These are phyloP conservation scores for Ascobolus immersus DNA, from an alignment of 495 filamentous ascomycete genomes.

Conservation along the genomic window DNA sequence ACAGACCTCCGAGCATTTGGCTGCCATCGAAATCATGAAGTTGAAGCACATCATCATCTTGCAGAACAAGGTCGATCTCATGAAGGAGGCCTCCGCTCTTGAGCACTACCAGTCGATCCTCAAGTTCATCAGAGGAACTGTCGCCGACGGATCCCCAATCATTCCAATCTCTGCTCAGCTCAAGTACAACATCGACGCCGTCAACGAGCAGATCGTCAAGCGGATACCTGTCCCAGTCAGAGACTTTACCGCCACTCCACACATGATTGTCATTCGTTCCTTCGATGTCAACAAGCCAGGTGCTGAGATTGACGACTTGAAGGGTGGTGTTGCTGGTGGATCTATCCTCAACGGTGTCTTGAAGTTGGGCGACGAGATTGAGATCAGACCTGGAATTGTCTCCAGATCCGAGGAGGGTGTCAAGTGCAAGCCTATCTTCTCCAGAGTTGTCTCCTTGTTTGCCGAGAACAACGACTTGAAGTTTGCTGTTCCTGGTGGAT, in stretches of 20 bases:
- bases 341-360: conserved; percentile 86
- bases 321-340: conserved; percentile 95
- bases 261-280: conserved; percentile 96
- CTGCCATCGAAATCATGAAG: conserved; percentile 98
- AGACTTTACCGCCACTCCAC: conserved; percentile 70
- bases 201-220: conserved; percentile 78
- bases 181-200: conserved; percentile 98
- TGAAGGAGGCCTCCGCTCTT: conserved; percentile 75
- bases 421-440: conserved; percentile 90
- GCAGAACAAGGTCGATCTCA: conserved; percentile 96
- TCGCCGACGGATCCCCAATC: conserved; percentile 83
- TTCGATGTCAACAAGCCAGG: conserved; percentile 99
- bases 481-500: conserved; percentile 85
- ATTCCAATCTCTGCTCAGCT: conserved; percentile 96
- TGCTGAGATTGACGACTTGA: conserved; percentile 96
- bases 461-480: conserved; percentile 95
- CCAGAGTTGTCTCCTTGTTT: conserved; percentile 76
- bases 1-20: conserved; percentile 96
- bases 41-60: conserved; percentile 94
- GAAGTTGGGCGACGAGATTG: conserved; percentile 90
- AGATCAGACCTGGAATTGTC: conserved; percentile 89
- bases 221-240: conserved; percentile 75
- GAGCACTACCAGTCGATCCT: conserved; percentile 86
- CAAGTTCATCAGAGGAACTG: conserved; percentile 93
- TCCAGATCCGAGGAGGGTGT: conserved; percentile 83